Evolutionary conservation across 1,139 yeast species (phyloP), one percentile per base, ranked within the genome.

Genomic region (Yamadazyma atmosphaerica): DNA sequence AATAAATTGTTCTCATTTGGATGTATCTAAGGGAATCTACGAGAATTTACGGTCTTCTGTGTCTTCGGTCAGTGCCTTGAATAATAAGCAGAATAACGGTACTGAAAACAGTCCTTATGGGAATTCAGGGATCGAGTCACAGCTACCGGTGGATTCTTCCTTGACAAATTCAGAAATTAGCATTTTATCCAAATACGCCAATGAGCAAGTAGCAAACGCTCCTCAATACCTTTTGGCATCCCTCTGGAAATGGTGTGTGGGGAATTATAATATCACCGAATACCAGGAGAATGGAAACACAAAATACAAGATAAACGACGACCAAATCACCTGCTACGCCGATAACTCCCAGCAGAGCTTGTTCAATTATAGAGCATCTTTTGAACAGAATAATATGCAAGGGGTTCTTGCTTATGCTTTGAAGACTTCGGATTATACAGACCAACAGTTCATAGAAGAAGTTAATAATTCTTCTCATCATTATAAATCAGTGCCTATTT

Each of bases 81-180:
- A 26, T 7, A 26, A 28, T 15, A 3, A 29, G 6, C 33, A 21
- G 3, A 32, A 36, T 17, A 4, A 12, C 12, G 13, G 15, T 7
- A 15, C 36, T 23, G 5, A 31, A n/a, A n/a, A n/a, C n/a, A n/a
- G n/a, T n/a, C n/a, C n/a, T 3, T 34, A 31, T 25, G 38, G 36
- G n/a, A 10, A 28, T 14, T 4, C 26, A 6, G 31, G 17, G 11
- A 15, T 36, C 4, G 35, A 34, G n/a, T 19, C 35, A 3, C 40
- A 45, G n/a, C 52, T 60, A 26, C 70, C 73, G 1, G 50, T 62
- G 3, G 77, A 63, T 41, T 45, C 59, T 18, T 54, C 72, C 0
- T 55, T 77, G 21, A 74, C 82, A 3, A 73, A 79, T 37, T 72
- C 82, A 2, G 81, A 77, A 43, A 69, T 79, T 22, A 47, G 60